These are phyloP conservation scores for Penicillium herquei DNA, from an alignment of 495 filamentous ascomycete genomes.

Conservation along the genomic window DNA sequence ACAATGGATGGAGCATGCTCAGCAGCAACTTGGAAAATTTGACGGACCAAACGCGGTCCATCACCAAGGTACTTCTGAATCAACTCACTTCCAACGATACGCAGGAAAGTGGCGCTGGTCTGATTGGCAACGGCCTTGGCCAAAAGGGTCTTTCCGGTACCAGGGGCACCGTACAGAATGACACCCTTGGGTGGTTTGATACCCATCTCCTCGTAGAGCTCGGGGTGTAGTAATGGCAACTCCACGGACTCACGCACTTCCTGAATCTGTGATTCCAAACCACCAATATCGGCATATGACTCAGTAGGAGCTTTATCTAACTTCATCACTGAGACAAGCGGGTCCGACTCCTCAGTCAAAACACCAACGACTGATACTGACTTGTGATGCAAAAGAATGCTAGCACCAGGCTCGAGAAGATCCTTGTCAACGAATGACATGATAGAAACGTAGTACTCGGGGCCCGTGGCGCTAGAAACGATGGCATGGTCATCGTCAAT, in stretches of 20 bases:
- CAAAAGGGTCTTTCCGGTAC: conserved; percentile 95
- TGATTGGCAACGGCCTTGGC: conserved; percentile 99
- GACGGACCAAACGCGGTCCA: conserved; percentile 88
- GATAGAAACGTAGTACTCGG: conserved; percentile 99
- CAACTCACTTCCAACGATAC: conserved; percentile 95
- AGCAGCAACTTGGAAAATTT: conserved; percentile 96
- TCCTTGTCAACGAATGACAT: conserved; percentile 99
- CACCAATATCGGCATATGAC: conserved; percentile 98
- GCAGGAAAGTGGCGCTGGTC: conserved; percentile 95
- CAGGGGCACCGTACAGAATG: conserved; percentile 96
- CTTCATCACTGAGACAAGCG: conserved; percentile 98
- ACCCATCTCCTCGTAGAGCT: conserved; percentile 99
- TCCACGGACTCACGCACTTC: conserved; percentile 98
- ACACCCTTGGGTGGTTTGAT: conserved; percentile 99
- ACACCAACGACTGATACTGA: conserved; percentile 97
- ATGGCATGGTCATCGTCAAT: conserved; percentile 99
- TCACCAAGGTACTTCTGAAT: conserved; percentile 99
- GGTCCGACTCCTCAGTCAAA: conserved; percentile 94
- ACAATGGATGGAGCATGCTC: conserved; percentile 97
- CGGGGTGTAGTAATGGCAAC: conserved; percentile 90
- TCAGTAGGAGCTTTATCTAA: conserved; percentile 98
- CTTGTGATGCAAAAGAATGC: conserved; percentile 95
- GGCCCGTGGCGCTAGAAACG: conserved; percentile 93
- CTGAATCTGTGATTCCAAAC: conserved; percentile 91
- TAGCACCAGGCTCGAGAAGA: conserved; percentile 92